Evolutionary conservation across 2,329 filamentous ascomycete species (phyloP).

Genomic region (Hypocrella siamensis): DNA sequence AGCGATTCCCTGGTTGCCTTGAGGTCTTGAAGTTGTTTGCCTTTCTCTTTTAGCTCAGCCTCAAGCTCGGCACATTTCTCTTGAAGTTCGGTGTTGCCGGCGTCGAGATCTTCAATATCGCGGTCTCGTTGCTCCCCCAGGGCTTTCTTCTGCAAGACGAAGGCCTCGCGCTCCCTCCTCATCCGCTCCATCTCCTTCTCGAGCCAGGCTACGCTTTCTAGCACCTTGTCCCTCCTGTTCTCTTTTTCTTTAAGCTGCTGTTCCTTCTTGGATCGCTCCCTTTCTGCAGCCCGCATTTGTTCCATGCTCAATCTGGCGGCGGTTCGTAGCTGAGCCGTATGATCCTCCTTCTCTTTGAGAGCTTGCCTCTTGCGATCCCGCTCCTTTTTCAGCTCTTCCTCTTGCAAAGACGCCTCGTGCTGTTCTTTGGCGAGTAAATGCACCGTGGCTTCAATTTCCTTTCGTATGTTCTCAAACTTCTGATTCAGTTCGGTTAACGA

Average conservation of each 20-base stretch:
- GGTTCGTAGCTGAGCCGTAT: constrained; percentile 68
- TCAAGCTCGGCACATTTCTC: constrained; percentile 51
- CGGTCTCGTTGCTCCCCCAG: constrained; percentile 34
- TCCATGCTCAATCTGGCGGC: constrained; percentile 69
- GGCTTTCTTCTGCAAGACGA: constrained; percentile 35
- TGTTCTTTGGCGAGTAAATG: constrained; percentile 56
- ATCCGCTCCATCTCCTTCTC: constrained; percentile 46
- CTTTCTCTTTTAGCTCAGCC: constrained; percentile 50
- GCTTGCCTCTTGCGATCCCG: constrained; percentile 63
- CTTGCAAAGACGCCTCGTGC: constrained; percentile 48
- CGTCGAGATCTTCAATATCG: constrained; percentile 34
- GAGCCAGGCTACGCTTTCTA: constrained; percentile 55
- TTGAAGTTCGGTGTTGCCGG: constrained; percentile 44
- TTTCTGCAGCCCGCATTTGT: constrained; percentile 66
- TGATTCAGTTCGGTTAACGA: constrained; percentile 67
- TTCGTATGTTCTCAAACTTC: constrained; percentile 62
- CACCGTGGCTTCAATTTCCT: constrained; percentile 69
- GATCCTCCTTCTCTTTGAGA: constrained; percentile 81
- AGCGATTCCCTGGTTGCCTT: constrained; percentile 54
- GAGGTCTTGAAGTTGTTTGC: constrained; percentile 55
- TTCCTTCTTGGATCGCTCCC: constrained; percentile 65
- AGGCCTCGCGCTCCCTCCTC: constrained; percentile 36
- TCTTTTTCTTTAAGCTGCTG: constrained; percentile 52
- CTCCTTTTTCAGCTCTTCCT: constrained; percentile 58
- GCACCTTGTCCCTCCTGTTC: constrained; percentile 50